Evolutionary conservation across 2,329 filamentous ascomycete genomes (phyloP).

Genomic region (Zalaria sp.): DNA sequence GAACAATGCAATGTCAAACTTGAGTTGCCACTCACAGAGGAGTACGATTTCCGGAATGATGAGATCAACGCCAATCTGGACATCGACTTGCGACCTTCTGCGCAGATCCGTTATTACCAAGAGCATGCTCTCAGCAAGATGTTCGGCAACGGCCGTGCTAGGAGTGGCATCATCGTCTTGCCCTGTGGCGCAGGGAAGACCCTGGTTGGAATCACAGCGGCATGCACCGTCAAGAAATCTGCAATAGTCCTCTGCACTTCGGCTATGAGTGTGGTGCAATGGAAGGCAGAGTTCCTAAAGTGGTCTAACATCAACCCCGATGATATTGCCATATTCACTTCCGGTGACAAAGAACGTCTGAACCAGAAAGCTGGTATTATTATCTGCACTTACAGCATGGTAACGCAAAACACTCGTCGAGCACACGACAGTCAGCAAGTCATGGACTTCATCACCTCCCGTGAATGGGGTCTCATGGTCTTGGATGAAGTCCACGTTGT

Average conservation of each 20-base stretch:
- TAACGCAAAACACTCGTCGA: constrained; percentile 76
- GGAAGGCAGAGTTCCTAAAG: constrained; percentile 90
- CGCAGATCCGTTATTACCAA: constrained; percentile 86
- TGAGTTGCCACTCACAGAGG: constrained; percentile 77
- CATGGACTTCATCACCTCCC: constrained; percentile 80
- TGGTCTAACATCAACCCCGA: constrained; percentile 98
- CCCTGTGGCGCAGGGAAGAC: constrained; percentile 97
- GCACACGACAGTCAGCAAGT: constrained; percentile 92
- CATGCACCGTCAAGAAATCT: constrained; percentile 94
- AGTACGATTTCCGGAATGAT: constrained; percentile 95
- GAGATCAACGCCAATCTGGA: constrained; percentile 79
- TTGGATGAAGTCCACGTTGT: constrained; percentile 97
- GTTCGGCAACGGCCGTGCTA: constrained; percentile 95
- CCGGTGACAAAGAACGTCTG: constrained; percentile 78
- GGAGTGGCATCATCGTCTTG: constrained; percentile 93
- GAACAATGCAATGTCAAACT: constrained; percentile 72
- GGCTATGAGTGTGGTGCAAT: constrained; percentile 95
- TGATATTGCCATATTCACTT: constrained; percentile 89
- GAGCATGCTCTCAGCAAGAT: constrained; percentile 97
- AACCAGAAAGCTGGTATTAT: constrained; percentile 87
- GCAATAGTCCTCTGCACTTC: constrained; percentile 91
- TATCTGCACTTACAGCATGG: constrained; percentile 97
- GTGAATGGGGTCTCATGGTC: constrained; percentile 96
- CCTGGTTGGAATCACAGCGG: constrained; percentile 92
- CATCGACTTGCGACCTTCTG: constrained; percentile 80